Conservation (phyloP, 352 stramenopile genomes). For the Phytopythium helicoides region DNA sequence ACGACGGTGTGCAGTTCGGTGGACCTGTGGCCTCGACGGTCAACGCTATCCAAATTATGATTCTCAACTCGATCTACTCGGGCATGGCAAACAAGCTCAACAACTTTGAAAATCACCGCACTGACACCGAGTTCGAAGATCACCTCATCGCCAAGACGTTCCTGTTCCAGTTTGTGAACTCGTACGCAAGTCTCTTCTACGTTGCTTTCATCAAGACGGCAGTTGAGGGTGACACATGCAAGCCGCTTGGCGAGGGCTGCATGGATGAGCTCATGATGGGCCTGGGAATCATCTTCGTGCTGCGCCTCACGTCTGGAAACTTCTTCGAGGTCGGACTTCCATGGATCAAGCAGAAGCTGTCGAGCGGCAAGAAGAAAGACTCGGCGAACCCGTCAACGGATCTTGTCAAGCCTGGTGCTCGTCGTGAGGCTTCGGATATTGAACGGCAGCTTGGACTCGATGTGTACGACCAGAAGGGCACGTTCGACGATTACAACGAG, state of each 20-base stretch:
- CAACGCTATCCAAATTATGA: constrained; percentile 80
- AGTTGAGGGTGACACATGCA: constrained; percentile 50
- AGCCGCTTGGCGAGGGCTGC: constrained; percentile 42
- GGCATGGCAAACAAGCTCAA: constrained; percentile 63
- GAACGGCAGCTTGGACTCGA: constrained; percentile 64
- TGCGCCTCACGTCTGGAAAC: constrained; percentile 70
- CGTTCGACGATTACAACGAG: constrained; percentile 87
- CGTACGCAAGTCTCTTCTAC: constrained; percentile 80
- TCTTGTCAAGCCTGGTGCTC: constrained; percentile 28
- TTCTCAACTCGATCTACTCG: constrained; percentile 76
- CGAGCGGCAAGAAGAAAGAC: constrained; percentile 8
- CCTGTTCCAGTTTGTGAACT: constrained; percentile 86
- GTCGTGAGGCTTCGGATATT: constrained; percentile 41
- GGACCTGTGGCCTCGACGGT: constrained; percentile 62
- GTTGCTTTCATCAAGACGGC: constrained; percentile 80
- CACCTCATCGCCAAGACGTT: constrained; percentile 85
- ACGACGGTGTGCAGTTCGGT: constrained; percentile 41
- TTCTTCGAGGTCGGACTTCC: constrained; percentile 76
- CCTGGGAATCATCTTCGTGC: constrained; percentile 70
- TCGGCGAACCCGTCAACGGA: constrained; percentile 8
- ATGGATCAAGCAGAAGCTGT: constrained; percentile 69
- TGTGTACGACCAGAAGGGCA: constrained; percentile 70
- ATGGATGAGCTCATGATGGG: constrained; percentile 80
- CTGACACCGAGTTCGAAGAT: constrained; percentile 95
- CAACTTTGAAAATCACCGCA: constrained; percentile 95